Evolutionary conservation across 208 protist genomes (phyloP).

Genomic region (Trypanosoma caninum): DNA sequence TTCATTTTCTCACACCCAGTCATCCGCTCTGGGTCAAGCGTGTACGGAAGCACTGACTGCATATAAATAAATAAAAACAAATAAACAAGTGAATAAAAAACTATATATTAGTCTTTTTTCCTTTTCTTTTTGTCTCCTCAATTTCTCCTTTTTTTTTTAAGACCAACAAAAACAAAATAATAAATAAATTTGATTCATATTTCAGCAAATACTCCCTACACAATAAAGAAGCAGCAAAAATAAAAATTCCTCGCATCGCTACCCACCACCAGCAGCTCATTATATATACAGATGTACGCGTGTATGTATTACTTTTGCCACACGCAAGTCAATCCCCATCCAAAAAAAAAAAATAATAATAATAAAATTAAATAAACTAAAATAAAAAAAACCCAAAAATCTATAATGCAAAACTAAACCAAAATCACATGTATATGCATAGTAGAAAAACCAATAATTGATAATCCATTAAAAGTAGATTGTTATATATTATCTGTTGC

Average conservation of each 20-base stretch:
- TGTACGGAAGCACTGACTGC: conserved; percentile 86
- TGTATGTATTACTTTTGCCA: no score
- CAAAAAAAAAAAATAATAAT: conserved; percentile 16
- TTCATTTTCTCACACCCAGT: conserved; percentile 71
- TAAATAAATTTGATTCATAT: background rate
- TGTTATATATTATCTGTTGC: no score
- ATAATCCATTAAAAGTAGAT: no score
- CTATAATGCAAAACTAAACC: no score
- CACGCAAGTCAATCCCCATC: background rate
- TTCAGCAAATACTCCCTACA: background rate
- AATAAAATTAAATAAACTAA: conserved; percentile 4
- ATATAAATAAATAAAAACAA: conserved; percentile 26
- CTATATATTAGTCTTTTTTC: background rate
- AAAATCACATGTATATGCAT: no score
- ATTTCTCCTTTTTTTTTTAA: no score
- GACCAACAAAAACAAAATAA: background rate
- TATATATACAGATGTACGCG: background rate
- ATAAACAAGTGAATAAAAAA: conserved; percentile 16
- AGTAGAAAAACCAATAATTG: no score
- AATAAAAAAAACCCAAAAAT: conserved; percentile 7
- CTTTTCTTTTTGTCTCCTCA: no score
- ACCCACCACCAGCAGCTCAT: background rate
- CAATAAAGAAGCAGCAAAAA: background rate
- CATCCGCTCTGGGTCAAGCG: conserved; percentile 75
- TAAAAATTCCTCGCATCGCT: background rate